Conservation (phyloP, 2,329 filamentous ascomycete species). For the Alternaria ventricosa region DNA sequence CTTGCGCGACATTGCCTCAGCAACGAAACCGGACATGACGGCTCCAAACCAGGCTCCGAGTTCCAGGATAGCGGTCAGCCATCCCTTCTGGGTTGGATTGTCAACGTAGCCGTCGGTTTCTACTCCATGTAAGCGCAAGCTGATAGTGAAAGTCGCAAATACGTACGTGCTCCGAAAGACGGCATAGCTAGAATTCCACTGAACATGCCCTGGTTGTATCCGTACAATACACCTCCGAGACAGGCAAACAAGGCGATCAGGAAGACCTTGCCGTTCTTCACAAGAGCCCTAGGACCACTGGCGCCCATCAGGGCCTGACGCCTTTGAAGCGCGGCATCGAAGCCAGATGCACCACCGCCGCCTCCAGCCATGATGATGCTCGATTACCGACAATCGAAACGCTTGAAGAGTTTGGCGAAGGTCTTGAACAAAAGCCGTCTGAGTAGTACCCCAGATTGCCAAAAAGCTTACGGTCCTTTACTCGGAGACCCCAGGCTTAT, state of each 20-base stretch:
- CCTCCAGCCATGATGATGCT: conserved; percentile 31
- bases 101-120: conserved; percentile 53
- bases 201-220: conserved; percentile 80
- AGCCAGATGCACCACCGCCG: conserved; percentile 22
- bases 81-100: conserved; percentile 53
- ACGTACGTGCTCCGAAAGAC: conserved; percentile 52
- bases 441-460: background rate
- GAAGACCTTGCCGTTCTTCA: conserved; percentile 62
- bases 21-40: conserved; percentile 72
- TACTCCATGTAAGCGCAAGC: conserved; percentile 12
- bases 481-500: conserved; percentile 7
- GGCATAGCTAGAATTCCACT: conserved; percentile 67
- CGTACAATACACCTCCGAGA: conserved; percentile 64
- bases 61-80: conserved; percentile 70
- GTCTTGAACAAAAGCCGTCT: background rate
- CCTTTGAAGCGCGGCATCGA: conserved; percentile 32
- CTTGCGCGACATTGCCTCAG: conserved; percentile 72
- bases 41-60: conserved; percentile 80
- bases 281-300: conserved; percentile 56
- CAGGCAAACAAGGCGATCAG: conserved; percentile 62
- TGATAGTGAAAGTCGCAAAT: background rate
- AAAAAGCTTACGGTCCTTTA: conserved; percentile 9
- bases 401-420: background rate
- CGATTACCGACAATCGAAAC: background rate
- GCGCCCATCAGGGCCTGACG: conserved; percentile 32